Conservation (phyloP, 176 grass and related monocot species). For the Neostapfia colusana region DNA sequence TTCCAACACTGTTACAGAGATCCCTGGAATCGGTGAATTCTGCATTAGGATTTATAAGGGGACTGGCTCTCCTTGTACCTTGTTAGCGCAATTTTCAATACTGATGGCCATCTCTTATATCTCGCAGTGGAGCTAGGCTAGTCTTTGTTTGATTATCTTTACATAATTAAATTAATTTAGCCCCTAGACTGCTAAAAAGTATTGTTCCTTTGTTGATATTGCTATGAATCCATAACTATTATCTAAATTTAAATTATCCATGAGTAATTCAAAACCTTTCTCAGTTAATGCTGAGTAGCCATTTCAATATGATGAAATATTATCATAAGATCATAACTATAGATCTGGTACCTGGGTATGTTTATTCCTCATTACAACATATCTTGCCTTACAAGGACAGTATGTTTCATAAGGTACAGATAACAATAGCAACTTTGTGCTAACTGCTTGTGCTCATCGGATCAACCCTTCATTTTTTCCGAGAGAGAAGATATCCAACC, state of each 20-base stretch:
- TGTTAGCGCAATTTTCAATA: background rate
- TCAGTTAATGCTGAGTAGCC: background rate
- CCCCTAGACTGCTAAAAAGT: background rate
- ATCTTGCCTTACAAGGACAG: conserved; percentile 1
- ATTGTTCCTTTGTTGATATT: conserved; percentile 3
- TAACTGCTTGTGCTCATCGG: background rate
- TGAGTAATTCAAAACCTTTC: background rate
- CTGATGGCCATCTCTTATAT: conserved; percentile 1
- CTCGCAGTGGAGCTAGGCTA: background rate
- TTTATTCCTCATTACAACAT: background rate
- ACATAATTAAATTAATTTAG: background rate
- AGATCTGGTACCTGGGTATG: background rate
- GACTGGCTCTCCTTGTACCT: background rate
- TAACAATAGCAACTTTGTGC: background rate
- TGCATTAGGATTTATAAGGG: background rate
- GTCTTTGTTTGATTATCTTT: background rate
- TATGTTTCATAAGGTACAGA: background rate
- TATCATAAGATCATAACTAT: background rate
- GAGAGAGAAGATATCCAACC: background rate
- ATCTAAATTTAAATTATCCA: conserved; percentile 6
- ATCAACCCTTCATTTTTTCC: background rate
- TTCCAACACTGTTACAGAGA: background rate
- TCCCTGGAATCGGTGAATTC: background rate
- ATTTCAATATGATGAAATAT: background rate
- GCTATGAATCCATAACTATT: background rate